Base-by-base conservation (phyloP, 2,329 filamentous ascomycete genomes). In the Paecilomyces sp. region DNA sequence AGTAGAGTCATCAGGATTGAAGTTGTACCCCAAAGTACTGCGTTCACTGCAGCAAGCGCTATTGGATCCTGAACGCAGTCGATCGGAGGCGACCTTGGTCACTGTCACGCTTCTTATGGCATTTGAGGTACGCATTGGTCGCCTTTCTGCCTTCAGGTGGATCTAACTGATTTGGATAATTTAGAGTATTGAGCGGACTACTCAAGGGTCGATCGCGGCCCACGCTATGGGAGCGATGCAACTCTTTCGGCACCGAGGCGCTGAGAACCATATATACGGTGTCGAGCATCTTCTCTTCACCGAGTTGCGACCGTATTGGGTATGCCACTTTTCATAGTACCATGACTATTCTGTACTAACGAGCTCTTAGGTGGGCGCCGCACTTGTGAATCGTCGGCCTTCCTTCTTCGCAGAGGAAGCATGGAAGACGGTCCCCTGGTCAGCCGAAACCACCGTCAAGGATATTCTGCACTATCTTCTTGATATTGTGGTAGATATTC, bases 371-470 rank as follows among this genome's bases (percentile, higher is more conserved):
- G 67, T 73, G 55, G 71, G 67, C 9, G 68, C 67, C 8, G 67
- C 71, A 28, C 58, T 75, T 34, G 65, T 70, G 31, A 61, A 57
- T 34, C 71, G 74, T 25, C 61, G 63, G n/a, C 68, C 72, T 1
- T 71, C 71, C 7, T 76, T 75, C 57, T 67, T 76, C 11, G 69
- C 72, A 3, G 63, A 60, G 11, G 67, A 74, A 51, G 72, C 74
- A 36, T 76, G 74, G 74, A 76, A 75, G 56, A 73, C 67, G 7
- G 63, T 76, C 15, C 74, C 74, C 0, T 76, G 74, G 74, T 72
- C 72, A 30, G 68, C 69, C 28, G 69, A 67, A 2, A 74, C 73
- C 6, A 74, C 68, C 12, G 63, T 60, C 3, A 76, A 75, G 60
- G 72, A 76, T 54, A 70, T 75, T 22, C 57, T 75, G 12, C 72